Evolutionary conservation across 2,329 filamentous ascomycete species (phyloP).

Genomic region (Aspergillus puulaauensis): DNA sequence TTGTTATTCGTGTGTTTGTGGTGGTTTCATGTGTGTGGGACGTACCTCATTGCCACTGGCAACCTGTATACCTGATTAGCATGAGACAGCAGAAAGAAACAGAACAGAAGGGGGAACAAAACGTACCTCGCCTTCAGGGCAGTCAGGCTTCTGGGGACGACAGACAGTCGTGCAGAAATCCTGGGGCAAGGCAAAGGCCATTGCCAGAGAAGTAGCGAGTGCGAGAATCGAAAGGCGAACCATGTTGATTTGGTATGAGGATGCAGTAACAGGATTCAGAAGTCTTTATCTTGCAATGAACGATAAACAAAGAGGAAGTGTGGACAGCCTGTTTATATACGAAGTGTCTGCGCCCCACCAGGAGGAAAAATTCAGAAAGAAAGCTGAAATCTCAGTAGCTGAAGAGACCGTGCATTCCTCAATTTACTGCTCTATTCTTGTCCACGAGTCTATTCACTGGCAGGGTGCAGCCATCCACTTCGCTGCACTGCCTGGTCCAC

Average conservation of each 20-base stretch:
- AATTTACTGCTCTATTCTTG: too few relatives aligned
- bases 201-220: not conserved
- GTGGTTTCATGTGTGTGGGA: too few relatives aligned
- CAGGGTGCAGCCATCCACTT: too few relatives aligned
- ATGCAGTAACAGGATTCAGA: not conserved
- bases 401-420: not conserved
- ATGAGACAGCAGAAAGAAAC: too few relatives aligned
- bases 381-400: not conserved
- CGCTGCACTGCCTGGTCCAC: not conserved
- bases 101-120: too few relatives aligned
- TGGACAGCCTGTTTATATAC: too few relatives aligned
- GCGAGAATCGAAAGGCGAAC: not conserved
- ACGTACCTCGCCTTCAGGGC: not conserved
- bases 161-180: slow-evolving; percentile 1
- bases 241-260: not conserved
- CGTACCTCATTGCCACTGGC: too few relatives aligned
- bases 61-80: not conserved
- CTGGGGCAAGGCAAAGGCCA: not conserved
- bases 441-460: too few relatives aligned
- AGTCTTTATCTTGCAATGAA: not conserved
- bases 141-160: slow-evolving; percentile 1
- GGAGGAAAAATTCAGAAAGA: too few relatives aligned
- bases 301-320: too few relatives aligned
- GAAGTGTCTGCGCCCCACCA: too few relatives aligned
- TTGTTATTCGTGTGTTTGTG: too few relatives aligned